A percentile compares a stretch with the other conserved stretches of the same genome.
Evolutionary conservation across 2,329 filamentous ascomycete species (phyloP).

Genomic region (Aplosporella prunicola): DNA sequence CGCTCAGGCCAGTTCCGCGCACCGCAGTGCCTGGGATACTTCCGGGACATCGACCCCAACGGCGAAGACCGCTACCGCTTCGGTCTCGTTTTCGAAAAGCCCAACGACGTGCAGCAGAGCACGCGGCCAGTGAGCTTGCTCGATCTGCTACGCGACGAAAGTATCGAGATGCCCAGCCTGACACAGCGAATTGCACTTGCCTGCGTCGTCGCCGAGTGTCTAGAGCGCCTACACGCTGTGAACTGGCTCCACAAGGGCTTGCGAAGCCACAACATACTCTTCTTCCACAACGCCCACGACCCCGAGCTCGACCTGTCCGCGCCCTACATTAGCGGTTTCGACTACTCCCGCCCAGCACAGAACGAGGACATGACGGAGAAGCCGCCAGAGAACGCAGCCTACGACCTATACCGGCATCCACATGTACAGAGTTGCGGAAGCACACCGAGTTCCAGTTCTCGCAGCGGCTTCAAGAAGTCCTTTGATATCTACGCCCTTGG

Average conservation of each 20-base stretch:
- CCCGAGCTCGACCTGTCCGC: slow-evolving; percentile 28
- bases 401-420: slow-evolving; percentile 46
- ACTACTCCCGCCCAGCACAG: slow-evolving; percentile 44
- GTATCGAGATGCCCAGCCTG: slow-evolving; percentile 36
- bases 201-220: slow-evolving; percentile 42
- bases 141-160: slow-evolving; percentile 32
- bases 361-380: slow-evolving; percentile 44
- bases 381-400: slow-evolving; percentile 35
- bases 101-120: slow-evolving; percentile 28
- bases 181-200: slow-evolving; percentile 45
- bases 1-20: slow-evolving; percentile 23
- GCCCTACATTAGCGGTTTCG: slow-evolving; percentile 45
- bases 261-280: slow-evolving; percentile 45
- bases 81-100: slow-evolving; percentile 47
- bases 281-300: slow-evolving; percentile 31
- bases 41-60: slow-evolving; percentile 19
- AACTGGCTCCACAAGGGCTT: slow-evolving; percentile 53
- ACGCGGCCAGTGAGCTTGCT: slow-evolving; percentile 40
- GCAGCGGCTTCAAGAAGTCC: slow-evolving; percentile 35
- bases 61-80: slow-evolving; percentile 31
- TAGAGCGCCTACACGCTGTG: slow-evolving; percentile 47
- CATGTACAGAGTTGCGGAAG: slow-evolving; percentile 30
- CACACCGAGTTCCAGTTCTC: slow-evolving; percentile 8
- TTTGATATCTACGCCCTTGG: slow-evolving; percentile 47
- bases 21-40: slow-evolving; percentile 27